Conservation (phyloP, 2,329 filamentous ascomycete genomes). For the Decorospora gaudefroyi region DNA sequence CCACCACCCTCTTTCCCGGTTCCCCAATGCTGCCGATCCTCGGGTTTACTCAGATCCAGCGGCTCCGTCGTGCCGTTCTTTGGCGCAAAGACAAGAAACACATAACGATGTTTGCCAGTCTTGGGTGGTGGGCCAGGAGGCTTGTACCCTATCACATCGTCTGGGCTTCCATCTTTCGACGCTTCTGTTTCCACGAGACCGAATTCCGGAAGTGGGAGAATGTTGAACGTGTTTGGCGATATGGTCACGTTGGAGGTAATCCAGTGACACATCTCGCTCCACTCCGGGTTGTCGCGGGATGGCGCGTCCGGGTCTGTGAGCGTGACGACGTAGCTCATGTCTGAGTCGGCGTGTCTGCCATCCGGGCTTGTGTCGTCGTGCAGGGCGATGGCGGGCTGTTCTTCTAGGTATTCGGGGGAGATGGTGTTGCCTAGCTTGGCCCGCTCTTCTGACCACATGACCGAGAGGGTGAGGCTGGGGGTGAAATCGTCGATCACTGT, state of each 20-base stretch:
- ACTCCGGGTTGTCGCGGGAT: constrained; percentile 57
- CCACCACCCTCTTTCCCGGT: constrained; percentile 56
- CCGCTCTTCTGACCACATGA: constrained; percentile 53
- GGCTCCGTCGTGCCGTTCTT: constrained; percentile 51
- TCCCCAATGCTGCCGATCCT: constrained; percentile 61
- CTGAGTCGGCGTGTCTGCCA: constrained; percentile 19
- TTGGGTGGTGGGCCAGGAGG: constrained; percentile 59
- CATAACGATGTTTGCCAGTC: constrained; percentile 63
- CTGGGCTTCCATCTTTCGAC: constrained; percentile 19
- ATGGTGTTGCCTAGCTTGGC: constrained; percentile 59
- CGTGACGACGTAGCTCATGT: constrained; percentile 54
- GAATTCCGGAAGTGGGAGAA: constrained; percentile 35
- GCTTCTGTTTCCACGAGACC: constrained; percentile 9
- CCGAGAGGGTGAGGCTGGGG: constrained; percentile 57
- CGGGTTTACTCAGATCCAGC: constrained; percentile 53
- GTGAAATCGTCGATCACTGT: constrained; percentile 64
- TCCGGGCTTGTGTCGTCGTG: constrained; percentile 38
- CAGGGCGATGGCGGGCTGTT: constrained; percentile 50
- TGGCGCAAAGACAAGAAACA: constrained; percentile 58
- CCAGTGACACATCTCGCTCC: constrained; percentile 65
- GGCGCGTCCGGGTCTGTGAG: constrained; percentile 65
- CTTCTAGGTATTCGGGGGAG: constrained; percentile 50
- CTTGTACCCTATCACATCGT: constrained; percentile 57
- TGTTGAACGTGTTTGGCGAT: constrained; percentile 24
- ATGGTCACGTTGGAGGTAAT: constrained; percentile 49